Evolutionary conservation across 176 grass and related monocot species (phyloP), one percentile per base, ranked within the genome.

Genomic region (Hordeum marinum): DNA sequence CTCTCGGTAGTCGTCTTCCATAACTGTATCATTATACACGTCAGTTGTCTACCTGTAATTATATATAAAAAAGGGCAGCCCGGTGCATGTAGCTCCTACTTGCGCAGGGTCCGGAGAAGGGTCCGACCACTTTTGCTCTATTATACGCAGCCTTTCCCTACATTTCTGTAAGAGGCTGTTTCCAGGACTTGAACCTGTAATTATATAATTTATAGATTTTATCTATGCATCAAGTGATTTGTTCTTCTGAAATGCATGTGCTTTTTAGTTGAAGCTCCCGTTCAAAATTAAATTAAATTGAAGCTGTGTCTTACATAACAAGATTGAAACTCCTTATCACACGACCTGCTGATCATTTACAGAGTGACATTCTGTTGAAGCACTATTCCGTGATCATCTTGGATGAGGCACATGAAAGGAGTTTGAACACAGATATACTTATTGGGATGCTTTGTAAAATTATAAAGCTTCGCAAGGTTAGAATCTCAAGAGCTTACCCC

Each of bases 321-420:
- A 24, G n/a, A 61, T 61, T 61, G 58, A 46, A 79, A 52, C 27
- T 72, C 21, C 21, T 66, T 59, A 83, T 78, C 32, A 65, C 54
- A 68, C 71, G 40, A 43, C 9, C 12, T 78, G 37, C 39, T 83
- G 45, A 71, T 66, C 23, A 48, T 93, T 72, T 40, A 57, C 88
- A 97, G 92, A 79, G 84, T 90, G 92, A 97, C 86, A 86, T 97
- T 84, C 70, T 91, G 29, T 57, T 97, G 87, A 94, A 86, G 77
- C 42, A 50, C 8, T 97, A 93, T 57, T 97, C 95, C 6, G 90
- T 93, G 82, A 89, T 94, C 58, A 94, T 97, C 71, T 90, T 94
- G 79, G 95, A 97, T 86, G 95, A 97, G 75, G 95, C 95, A 87
- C 95, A 97, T 80, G 95, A 97, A 86, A 89, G 95, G 84, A 94